Conservation (phyloP, 208 protist genomes). For the Sergeia podlipaevii region DNA sequence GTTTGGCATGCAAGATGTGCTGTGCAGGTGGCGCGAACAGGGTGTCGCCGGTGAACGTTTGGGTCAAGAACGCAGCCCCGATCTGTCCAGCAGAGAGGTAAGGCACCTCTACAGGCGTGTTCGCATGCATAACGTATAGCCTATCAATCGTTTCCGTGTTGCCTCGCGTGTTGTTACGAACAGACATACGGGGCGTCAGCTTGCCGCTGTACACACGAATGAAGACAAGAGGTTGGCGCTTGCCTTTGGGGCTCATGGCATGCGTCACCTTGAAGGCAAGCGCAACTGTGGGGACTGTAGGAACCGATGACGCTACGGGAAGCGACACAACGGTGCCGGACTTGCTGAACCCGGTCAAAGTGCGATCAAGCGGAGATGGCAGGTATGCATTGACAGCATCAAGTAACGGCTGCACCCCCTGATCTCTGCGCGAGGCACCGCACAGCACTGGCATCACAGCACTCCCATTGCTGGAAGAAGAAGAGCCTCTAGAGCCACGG, state of each 20-base stretch:
- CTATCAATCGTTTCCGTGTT: constrained; percentile 55
- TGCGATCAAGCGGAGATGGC: constrained; percentile 87
- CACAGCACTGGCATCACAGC: constrained; percentile 84
- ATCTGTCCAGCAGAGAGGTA: constrained; percentile 69
- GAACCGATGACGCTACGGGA: constrained; percentile 22
- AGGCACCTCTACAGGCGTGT: constrained; percentile 74
- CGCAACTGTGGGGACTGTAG: constrained; percentile 61
- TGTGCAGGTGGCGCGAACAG: constrained; percentile 49
- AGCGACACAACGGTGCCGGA: constrained; percentile 39
- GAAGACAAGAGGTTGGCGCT: constrained; percentile 84
- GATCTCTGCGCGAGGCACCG: constrained; percentile 88
- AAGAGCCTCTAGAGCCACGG: background rate
- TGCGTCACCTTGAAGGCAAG: constrained; percentile 94
- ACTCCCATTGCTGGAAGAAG: background rate
- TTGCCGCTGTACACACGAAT: constrained; percentile 90
- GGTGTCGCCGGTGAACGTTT: constrained; percentile 76
- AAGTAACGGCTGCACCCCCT: constrained; percentile 91
- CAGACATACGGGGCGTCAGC: constrained; percentile 48
- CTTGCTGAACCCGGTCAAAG: constrained; percentile 37
- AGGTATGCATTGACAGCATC: constrained; percentile 90
- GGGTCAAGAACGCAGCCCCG: constrained; percentile 65
- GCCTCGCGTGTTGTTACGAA: constrained; percentile 65
- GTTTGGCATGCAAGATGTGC: constrained; percentile 26
- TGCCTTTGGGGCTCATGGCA: constrained; percentile 48
- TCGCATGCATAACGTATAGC: constrained; percentile 91